phyloP scores from a whole-genome alignment of 2,329 filamentous ascomycete genomes.

The Phialemoniopsis sp. region DNA sequence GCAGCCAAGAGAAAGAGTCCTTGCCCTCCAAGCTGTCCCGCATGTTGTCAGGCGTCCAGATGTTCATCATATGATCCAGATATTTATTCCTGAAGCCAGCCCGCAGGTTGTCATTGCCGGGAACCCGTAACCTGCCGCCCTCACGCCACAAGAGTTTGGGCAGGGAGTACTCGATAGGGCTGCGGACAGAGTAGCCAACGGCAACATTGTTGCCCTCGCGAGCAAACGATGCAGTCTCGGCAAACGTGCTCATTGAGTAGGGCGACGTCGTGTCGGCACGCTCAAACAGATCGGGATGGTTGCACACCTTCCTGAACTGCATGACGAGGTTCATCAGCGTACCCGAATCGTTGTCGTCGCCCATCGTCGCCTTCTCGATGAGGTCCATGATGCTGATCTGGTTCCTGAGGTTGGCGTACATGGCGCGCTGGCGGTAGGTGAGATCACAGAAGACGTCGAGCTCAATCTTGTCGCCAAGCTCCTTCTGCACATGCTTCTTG shows the following conservation, averaged over 20 bases:
- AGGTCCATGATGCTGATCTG: constrained; percentile 99
- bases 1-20: constrained; percentile 81
- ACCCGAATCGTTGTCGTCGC: constrained; percentile 90
- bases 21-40: constrained; percentile 55
- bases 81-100: constrained; percentile 81
- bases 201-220: constrained; percentile 78
- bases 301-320: constrained; percentile 99
- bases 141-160: constrained; percentile 81
- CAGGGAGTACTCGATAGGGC: constrained; percentile 76
- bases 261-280: constrained; percentile 88
- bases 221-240: constrained; percentile 91
- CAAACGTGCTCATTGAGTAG: constrained; percentile 79
- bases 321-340: constrained; percentile 99
- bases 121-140: constrained; percentile 69
- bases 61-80: constrained; percentile 78
- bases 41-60: constrained; percentile 82
- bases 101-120: constrained; percentile 66
- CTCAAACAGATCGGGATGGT: constrained; percentile 96
- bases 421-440: constrained; percentile 90
- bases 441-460: constrained; percentile 94
- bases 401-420: constrained; percentile 88
- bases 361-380: constrained; percentile 92
- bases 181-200: constrained; percentile 85
- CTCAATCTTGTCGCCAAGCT: constrained; percentile 98
- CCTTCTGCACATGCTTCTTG: constrained; percentile 99